phyloP scores from a whole-genome alignment of 169 alveolate genomes.

The Eimeria brunetti region DNA sequence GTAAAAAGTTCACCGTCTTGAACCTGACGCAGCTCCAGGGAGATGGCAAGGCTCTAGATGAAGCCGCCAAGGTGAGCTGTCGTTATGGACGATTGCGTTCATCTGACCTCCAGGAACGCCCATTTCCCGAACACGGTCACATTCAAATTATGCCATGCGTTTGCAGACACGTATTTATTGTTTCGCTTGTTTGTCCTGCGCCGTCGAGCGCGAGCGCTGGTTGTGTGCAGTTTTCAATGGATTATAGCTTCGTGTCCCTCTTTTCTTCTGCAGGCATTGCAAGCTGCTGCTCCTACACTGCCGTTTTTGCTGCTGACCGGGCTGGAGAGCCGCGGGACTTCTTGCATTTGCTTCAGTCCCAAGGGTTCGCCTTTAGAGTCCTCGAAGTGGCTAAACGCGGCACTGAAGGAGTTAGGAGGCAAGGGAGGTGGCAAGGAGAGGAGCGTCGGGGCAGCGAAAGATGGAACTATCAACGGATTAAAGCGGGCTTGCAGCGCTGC shows the following conservation, averaged over 20 bases:
- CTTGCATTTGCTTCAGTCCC: conserved; percentile 74
- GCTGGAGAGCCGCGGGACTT: conserved; percentile 59
- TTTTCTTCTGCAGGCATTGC: conserved; percentile 23
- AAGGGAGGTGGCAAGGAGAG: conserved; percentile 82
- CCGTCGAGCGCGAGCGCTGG: background rate
- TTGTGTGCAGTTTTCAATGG: background rate
- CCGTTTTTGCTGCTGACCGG: conserved; percentile 75
- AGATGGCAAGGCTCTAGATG: conserved; percentile 81
- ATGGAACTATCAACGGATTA: conserved; percentile 39
- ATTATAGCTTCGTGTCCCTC: background rate
- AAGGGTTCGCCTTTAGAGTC: conserved; percentile 17
- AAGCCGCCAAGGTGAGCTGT: conserved; percentile 74
- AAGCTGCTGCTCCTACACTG: conserved; percentile 34
- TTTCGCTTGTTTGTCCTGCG: background rate
- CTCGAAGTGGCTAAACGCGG: conserved; percentile 75
- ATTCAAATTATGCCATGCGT: background rate
- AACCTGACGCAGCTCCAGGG: conserved; percentile 70
- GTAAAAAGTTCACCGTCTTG: conserved; percentile 54
- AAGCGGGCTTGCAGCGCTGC: conserved; percentile 62
- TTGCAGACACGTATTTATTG: background rate
- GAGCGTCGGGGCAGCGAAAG: conserved; percentile 79
- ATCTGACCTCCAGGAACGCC: background rate
- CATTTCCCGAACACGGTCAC: background rate
- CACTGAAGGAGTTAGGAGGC: conserved; percentile 73
- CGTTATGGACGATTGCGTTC: background rate